Percentiles rank a stretch among this genome's conserved stretches.
Conservation (phyloP, 176 grass and related monocot species). For the Echinochloa phyllopogon region DNA sequence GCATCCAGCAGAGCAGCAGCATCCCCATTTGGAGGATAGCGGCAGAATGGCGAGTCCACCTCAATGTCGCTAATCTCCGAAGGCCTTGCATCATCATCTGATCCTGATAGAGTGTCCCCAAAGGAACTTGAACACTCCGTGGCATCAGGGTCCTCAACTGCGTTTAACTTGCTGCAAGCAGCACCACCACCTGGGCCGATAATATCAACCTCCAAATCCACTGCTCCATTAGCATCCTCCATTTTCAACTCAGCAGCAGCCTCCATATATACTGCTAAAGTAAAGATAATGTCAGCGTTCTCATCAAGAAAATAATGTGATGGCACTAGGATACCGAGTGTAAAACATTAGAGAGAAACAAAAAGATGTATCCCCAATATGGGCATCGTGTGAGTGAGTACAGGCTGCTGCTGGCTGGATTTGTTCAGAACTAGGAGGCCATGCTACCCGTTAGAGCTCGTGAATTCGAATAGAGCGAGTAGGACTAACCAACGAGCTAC, state of each 20-base stretch:
- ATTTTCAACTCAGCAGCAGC: slow-evolving; percentile 24
- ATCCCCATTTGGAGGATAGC: slow-evolving; percentile 54
- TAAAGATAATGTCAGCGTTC: background rate
- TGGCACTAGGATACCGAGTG: background rate
- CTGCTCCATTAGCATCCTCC: slow-evolving; percentile 37
- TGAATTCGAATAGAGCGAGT: background rate
- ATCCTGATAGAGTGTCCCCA: slow-evolving; percentile 78
- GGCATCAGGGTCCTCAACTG: slow-evolving; percentile 63
- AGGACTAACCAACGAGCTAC: slow-evolving; percentile 10
- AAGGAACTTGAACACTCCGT: slow-evolving; percentile 95
- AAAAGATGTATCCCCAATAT: background rate
- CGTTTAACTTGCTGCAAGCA: slow-evolving; percentile 38
- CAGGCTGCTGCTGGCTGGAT: too few relatives aligned
- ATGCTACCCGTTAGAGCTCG: background rate
- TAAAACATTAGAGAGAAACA: background rate
- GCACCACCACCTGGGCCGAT: slow-evolving; percentile 21
- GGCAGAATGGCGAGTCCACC: slow-evolving; percentile 80
- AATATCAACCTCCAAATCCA: slow-evolving; percentile 56
- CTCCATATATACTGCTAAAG: slow-evolving; percentile 22
- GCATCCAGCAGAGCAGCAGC: slow-evolving; percentile 61
- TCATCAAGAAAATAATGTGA: background rate
- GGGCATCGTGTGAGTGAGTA: background rate
- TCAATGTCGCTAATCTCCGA: slow-evolving; percentile 78
- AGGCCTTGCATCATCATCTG: slow-evolving; percentile 63
- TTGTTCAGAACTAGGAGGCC: background rate